Evolutionary conservation across 306 rosid genomes (phyloP).

Genomic region (Dalbergia cultrata): DNA sequence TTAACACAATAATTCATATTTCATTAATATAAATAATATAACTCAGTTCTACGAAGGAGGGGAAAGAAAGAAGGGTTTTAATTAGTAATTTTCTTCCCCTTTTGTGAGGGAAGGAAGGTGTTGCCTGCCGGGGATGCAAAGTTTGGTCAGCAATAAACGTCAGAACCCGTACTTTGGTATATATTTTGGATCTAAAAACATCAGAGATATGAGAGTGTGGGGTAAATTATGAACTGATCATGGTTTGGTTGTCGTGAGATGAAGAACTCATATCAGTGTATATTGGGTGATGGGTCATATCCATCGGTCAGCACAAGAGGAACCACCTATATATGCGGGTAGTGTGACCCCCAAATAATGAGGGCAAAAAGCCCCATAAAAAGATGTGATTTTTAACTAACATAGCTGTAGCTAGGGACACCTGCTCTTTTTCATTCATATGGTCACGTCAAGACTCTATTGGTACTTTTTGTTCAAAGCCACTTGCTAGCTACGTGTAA

Average conservation of each 20-base stretch:
- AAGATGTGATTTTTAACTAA: slow-evolving; percentile 47
- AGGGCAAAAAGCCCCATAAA: slow-evolving; percentile 40
- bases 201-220: background rate
- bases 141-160: slow-evolving; percentile 12
- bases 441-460: background rate
- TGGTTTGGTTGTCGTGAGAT: slow-evolving; percentile 13
- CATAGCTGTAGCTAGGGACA: slow-evolving; percentile 26
- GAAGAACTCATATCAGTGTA: background rate
- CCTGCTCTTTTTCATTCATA: slow-evolving; percentile 1
- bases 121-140: background rate
- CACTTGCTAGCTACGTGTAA: too few relatives aligned
- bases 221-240: background rate
- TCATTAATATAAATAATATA: too few relatives aligned
- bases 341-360: slow-evolving; percentile 9
- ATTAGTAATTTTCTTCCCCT: background rate
- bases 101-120: background rate
- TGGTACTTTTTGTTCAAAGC: background rate
- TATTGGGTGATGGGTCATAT: slow-evolving; percentile 26
- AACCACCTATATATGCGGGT: slow-evolving; percentile 5
- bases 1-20: too few relatives aligned
- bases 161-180: background rate
- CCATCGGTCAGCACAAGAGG: slow-evolving; percentile 49
- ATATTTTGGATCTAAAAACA: background rate
- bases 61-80: too few relatives aligned
- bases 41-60: too few relatives aligned